Conservation (phyloP, 257 asterid species). For the Solanum ahanhuiri region DNA sequence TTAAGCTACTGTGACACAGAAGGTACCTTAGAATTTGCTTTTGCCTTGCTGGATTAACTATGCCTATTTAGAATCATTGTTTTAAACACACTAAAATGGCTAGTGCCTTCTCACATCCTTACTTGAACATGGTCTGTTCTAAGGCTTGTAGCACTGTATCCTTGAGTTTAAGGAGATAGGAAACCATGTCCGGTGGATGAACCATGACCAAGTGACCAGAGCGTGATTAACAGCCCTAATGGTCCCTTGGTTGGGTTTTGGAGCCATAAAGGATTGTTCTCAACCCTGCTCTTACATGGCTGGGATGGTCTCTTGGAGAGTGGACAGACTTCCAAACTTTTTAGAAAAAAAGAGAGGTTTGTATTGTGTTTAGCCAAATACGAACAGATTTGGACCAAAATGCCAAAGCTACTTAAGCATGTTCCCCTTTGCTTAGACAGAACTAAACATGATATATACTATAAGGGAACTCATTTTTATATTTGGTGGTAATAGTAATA, state of each 20-base stretch:
- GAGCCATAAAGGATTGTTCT: background rate
- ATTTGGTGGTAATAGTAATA: background rate
- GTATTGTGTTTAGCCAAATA: background rate
- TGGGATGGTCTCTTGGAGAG: background rate
- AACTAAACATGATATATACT: background rate
- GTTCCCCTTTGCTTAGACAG: background rate
- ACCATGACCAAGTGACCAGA: background rate
- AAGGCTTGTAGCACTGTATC: background rate
- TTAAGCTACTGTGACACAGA: background rate
- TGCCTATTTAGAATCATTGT: background rate
- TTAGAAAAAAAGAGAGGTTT: background rate
- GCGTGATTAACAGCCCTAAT: background rate
- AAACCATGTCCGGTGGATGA: background rate
- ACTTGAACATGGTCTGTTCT: background rate
- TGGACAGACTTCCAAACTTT: background rate
- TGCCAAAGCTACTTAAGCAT: background rate
- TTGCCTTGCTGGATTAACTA: background rate
- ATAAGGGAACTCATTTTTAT: background rate
- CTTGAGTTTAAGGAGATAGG: background rate
- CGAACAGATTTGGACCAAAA: background rate
- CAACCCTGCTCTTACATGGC: background rate
- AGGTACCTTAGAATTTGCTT: background rate
- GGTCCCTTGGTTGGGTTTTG: background rate
- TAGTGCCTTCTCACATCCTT: background rate
- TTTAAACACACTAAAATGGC: background rate